Base-by-base conservation (phyloP, 2,329 filamentous ascomycete genomes). In the Aspergillus japonicus region DNA sequence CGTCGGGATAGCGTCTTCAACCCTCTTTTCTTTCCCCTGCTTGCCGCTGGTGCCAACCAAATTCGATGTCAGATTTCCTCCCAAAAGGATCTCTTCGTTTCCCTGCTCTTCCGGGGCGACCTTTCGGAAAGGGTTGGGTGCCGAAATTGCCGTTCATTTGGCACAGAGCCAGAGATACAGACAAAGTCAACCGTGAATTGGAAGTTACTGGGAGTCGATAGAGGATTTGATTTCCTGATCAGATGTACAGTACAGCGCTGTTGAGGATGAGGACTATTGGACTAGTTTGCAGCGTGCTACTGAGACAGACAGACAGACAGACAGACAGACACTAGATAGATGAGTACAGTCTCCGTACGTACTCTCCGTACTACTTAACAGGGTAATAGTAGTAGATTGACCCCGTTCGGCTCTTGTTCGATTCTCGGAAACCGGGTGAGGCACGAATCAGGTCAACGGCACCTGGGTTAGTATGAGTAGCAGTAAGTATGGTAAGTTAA, bases 1-100 rank as follows among this genome's bases (percentile, higher is more conserved):
- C 53, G 35, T 59, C 65, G 61, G 59, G 58, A 64, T 51, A 57
- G 56, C 56, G 57, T 57, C 59, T 60, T 63, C 58, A 50, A 56
- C 58, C 39, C 39, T 50, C 24, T 54, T 62, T 64, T 64, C 60
- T 64, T 65, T 58, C 63, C 63, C 62, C 63, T 64, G 63, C 63
- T 66, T 67, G 59, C 62, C 61, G 63, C 63, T 65, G 61, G 62
- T 66, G 63, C 61, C 64, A 66, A 64, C 62, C 62, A 65, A 64
- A 64, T 63, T 63, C 63, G 24, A 49, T 61, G 55, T 54, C 14
- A 16, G 11, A 12, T 35, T 35, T 16, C 33, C 33, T 29, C 47
- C 24, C n/a, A 31, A 42, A 31, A 31, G 49, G 49, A 39, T 57
- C 50, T 56, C 44, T 51, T 50, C 39, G 33, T 51, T 57, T 54